Evolutionary conservation across 345 rosid species (phyloP).

Genomic region (Citrus sp.): DNA sequence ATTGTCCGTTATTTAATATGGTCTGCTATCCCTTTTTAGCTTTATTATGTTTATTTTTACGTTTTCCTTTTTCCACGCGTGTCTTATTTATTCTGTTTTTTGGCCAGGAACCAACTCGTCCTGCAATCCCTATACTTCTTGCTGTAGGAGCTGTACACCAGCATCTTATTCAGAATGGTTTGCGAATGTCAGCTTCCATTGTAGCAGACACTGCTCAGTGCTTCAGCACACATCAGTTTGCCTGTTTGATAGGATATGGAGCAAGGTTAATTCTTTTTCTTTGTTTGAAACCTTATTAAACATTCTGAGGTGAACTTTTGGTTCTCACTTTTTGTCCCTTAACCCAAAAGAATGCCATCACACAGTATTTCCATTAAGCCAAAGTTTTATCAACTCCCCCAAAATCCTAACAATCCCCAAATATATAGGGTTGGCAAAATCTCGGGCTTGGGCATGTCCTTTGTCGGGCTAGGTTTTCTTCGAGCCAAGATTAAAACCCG

Average conservation of each 20-base stretch:
- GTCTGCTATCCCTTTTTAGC: not conserved
- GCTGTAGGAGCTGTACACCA: constrained; percentile 99
- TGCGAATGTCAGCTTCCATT: constrained; percentile 92
- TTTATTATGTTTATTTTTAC: not conserved
- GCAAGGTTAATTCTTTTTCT: constrained; percentile 61
- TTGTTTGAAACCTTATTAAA: constrained; percentile 3
- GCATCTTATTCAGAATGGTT: constrained; percentile 97
- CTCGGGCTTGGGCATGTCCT: no score
- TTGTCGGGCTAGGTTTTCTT: no score
- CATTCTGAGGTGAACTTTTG: not conserved
- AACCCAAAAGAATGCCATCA: not conserved
- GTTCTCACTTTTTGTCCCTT: not conserved
- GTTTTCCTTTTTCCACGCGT: not conserved
- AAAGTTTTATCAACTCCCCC: not conserved
- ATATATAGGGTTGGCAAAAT: no score
- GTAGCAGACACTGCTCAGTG: constrained; percentile 97
- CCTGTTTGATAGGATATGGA: constrained; percentile 96
- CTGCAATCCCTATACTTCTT: constrained; percentile 92
- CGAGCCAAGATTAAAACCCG: no score
- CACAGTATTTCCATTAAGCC: not conserved
- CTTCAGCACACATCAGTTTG: constrained; percentile 98
- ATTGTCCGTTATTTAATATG: not conserved
- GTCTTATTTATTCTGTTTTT: constrained; percentile 1
- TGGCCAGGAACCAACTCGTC: constrained; percentile 83
- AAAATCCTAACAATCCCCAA: no score